Evolutionary conservation across 345 rosid species (phyloP), one percentile per base, ranked within the genome.

Genomic region (Raphanus sativus): DNA sequence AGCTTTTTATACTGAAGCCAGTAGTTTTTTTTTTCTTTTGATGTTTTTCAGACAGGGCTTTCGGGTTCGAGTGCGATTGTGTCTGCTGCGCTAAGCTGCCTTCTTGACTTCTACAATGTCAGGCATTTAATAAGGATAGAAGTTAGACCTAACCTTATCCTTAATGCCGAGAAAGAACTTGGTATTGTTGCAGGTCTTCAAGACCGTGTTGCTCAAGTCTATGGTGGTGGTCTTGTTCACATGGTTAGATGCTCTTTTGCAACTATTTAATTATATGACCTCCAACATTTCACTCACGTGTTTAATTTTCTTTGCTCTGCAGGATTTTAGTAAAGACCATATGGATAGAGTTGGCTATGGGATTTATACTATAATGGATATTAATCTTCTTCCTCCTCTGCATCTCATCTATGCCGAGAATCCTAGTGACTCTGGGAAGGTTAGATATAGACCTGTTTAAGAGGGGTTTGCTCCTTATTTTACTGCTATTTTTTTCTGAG

Each of bases 371-470:
- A 88, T 88, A 58, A 86, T 90, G 93, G 95, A 92, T 85, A 73
- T 80, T 30, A 81, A 72, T 77, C 97, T 90, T 70, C 97, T 94
- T 65, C 97, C 97, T 36, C 95, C 95, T 68, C 82, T 94, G 33
- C 70, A 89, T 83, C 89, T 94, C 67, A 88, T 94, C 69, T 94
- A 92, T 68, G 91, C 98, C 8, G 93, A 90, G 79, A 94, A 94
- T 81, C 97, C 98, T 69, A 94, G 98, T 52, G 97, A 94, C 83
- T 92, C 98, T 40, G 97, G 97, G 59, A 94, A 90, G 95, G 98
- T 71, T 24, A 33, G 64, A 45, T 45, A 48, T 21, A 59, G 62
- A 36, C 58, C 29, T 62, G 16, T 38, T 58, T 15, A 70, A 10
- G 63, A 59, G 5, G 15, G 33, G 2, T 62, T 15, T 8, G 17